phyloP scores from a whole-genome alignment of 495 filamentous ascomycete species.

The Trichoderma parareesei region DNA sequence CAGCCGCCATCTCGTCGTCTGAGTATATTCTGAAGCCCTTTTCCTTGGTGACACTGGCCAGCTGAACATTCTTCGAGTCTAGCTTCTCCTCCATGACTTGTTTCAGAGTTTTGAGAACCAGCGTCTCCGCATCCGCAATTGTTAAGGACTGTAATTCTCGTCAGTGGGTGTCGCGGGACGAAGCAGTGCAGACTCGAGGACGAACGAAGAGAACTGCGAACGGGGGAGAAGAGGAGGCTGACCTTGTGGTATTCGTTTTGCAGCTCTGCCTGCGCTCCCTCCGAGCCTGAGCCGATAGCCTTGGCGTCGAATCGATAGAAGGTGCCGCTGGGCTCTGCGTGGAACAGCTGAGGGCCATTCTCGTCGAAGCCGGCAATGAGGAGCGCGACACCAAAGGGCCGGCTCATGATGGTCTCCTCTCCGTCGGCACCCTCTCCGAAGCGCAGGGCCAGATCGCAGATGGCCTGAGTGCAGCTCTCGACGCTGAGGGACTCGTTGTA shows the following conservation, averaged over 20 bases:
- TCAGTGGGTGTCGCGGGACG: conserved; percentile 14
- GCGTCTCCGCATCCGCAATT: conserved; percentile 82
- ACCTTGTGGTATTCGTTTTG: conserved; percentile 97
- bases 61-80: conserved; percentile 94
- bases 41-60: conserved; percentile 95
- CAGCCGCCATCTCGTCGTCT: conserved; percentile 89
- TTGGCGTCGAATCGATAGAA: conserved; percentile 99
- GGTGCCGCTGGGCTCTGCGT: conserved; percentile 93
- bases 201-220: background rate
- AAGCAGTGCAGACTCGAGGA: background rate
- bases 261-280: conserved; percentile 94
- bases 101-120: conserved; percentile 96
- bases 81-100: conserved; percentile 99
- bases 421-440: conserved; percentile 97
- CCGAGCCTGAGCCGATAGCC: conserved; percentile 91
- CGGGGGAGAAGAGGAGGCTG: conserved; percentile 8
- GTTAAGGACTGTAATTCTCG: conserved; percentile 59
- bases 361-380: conserved; percentile 96
- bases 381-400: conserved; percentile 93
- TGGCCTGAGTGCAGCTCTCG: conserved; percentile 97
- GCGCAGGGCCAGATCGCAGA: conserved; percentile 91
- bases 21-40: conserved; percentile 96
- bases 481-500: conserved; percentile 90
- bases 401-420: conserved; percentile 95
- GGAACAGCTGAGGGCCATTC: conserved; percentile 94